Base-by-base conservation (phyloP, 805 yeast species). In the Lachancea nothofagi region DNA sequence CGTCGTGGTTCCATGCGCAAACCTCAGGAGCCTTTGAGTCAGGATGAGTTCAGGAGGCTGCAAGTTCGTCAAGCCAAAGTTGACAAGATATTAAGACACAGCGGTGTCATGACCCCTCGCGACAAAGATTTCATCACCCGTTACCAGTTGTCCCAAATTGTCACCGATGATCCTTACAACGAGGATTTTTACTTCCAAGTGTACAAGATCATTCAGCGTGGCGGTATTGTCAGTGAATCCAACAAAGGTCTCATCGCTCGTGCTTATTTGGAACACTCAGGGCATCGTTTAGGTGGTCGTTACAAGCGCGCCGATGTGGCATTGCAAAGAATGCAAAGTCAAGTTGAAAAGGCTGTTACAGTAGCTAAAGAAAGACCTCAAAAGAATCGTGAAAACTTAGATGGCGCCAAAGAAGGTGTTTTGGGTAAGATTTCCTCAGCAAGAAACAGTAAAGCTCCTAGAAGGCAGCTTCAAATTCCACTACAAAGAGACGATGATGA, bases 161-260 rank as follows among this genome's bases (percentile, higher is more conserved):
- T 93, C 36, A 84, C 96, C 8, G 97, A 89, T 41, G 97, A 93
- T 64, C 98, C 98, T 10, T 86, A 84, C 63, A 87, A 85, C 56
- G 98, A 93, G 64, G 98, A 93, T 67, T 93, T 90, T 57, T 93
- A 93, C 59, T 86, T 82, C 56, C 97, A 93, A 64, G 96, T 93
- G 29, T 85, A 78, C 65, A 83, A 89, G 54, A 77, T 83, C 48
- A 69, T 84, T 47, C 80, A 81, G 54, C 71, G 72, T 39, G 72
- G 71, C 40, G 64, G 62, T 40, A 49, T 54, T 20, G 57, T 55
- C n/a, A 57, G 58, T 13, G 64, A 61, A 38, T 71, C 78, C 3
- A 76, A 74, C 46, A 75, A 74, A 50, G 85, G 80, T 60, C 76
- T 83, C n/a, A 82, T 89, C 69, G 96, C 96, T 5, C 85, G 85